Base-by-base conservation (phyloP, 768 basidiomycete genomes). In the Rhodotorula diobovata region DNA sequence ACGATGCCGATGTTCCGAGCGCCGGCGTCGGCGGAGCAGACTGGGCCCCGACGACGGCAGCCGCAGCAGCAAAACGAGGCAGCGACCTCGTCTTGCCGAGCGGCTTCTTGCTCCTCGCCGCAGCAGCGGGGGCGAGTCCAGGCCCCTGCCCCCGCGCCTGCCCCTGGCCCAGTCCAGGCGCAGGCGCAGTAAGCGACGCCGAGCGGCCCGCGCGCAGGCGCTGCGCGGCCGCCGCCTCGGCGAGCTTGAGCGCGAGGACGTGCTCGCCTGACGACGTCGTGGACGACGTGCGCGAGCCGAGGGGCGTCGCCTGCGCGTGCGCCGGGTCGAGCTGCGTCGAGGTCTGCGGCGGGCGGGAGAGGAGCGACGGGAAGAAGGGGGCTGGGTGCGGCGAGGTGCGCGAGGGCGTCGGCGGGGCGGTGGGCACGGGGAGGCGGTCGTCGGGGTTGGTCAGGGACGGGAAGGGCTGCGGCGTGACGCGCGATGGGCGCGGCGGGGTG, bases 51-150 rank as follows among this genome's bases (percentile, higher is more conserved):
- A 12, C 21, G 3, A n/a, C n/a, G n/a, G n/a, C n/a, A n/a, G n/a
- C n/a, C n/a, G n/a, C n/a, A n/a, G n/a, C n/a, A n/a, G n/a, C n/a
- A n/a, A n/a, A n/a, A n/a, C n/a, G n/a, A n/a, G 56, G 56, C 21
- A 58, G 56, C 37, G 56, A 58, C 3, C 56, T 9, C 37, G 58
- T 59, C 37, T 59, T 59, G n/a, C 58, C 58, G n/a, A 59, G 58
- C 28, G 39, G 37, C n/a, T 43, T 25, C 21, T 18, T 39, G 11
- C 35, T 10, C 9, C 18, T 4, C 20, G 20, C 15, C 34, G 55
- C 4, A 55, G 54, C 28, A 28, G 28, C 5, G 50, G n/a, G 28
- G 15, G 9, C 23, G 25, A 21, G 30, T 4, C 15, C 28, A 11
- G 50, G 14, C n/a, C 21, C 0, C 34, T 14, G 23, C 34, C 12